Percentiles rank a stretch among this genome's conserved stretches.
phyloP scores from a whole-genome alignment of 495 filamentous ascomycete genomes.

The Peziza echinospora region DNA sequence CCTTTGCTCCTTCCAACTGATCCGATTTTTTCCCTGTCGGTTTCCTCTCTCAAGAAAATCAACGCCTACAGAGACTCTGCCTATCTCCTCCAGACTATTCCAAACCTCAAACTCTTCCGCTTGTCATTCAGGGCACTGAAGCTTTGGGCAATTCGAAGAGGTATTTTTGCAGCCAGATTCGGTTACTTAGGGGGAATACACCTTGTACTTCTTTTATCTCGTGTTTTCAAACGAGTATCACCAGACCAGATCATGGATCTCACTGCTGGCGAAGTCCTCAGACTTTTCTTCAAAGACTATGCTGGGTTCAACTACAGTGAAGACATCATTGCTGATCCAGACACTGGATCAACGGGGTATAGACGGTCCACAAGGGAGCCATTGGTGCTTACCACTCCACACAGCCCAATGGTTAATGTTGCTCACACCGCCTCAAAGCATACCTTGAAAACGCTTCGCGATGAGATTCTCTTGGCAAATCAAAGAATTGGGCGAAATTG shows the following conservation, averaged over 20 bases:
- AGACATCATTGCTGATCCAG: conserved; percentile 30
- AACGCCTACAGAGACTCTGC: conserved; percentile 34
- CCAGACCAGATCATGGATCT: conserved; percentile 8
- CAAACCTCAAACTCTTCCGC: conserved; percentile 29
- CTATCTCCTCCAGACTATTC: conserved; percentile 31
- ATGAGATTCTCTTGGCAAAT: conserved; percentile 28
- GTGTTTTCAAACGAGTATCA: conserved; percentile 29
- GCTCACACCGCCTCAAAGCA: conserved; percentile 26
- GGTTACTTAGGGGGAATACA: conserved; percentile 38
- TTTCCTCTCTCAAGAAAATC: conserved; percentile 28
- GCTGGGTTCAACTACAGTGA: conserved; percentile 30
- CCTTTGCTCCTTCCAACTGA: conserved; percentile 18
- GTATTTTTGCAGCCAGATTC: conserved; percentile 35
- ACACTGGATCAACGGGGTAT: conserved; percentile 28
- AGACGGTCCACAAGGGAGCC: conserved; percentile 30
- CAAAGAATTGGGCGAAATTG: conserved; percentile 16
- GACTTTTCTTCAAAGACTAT: conserved; percentile 37
- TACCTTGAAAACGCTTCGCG: conserved; percentile 25
- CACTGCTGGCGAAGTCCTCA: conserved; percentile 24
- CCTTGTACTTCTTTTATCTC: conserved; percentile 32
- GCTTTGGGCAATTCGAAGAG: conserved; percentile 32
- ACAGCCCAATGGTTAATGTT: conserved; percentile 33
- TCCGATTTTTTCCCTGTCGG: conserved; percentile 27
- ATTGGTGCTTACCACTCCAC: conserved; percentile 32
- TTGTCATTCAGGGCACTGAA: conserved; percentile 31